These are phyloP conservation scores for Alternaria triticimaculans DNA, from an alignment of 2,329 filamentous ascomycete species.

Conservation along the genomic window DNA sequence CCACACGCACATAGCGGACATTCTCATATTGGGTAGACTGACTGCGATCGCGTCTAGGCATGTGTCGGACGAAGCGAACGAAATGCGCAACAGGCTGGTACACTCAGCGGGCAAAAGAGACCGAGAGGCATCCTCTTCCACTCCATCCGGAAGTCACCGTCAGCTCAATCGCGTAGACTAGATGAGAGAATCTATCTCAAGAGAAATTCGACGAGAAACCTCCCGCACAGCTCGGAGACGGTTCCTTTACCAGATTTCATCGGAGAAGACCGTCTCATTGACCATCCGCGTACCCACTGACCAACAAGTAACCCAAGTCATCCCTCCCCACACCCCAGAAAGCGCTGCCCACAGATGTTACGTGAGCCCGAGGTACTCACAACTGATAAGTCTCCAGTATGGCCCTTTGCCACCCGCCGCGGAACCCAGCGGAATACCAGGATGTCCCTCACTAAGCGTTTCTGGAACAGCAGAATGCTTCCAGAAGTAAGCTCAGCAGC, in stretches of 20 bases:
- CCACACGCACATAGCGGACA: background rate
- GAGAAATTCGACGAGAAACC: background rate
- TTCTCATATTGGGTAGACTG: background rate
- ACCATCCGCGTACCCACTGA: background rate
- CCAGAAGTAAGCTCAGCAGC: background rate
- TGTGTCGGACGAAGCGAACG: background rate
- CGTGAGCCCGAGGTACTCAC: background rate
- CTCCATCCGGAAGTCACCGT: background rate
- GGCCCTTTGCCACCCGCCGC: background rate
- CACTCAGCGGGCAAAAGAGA: background rate
- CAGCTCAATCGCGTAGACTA: background rate
- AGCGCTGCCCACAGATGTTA: background rate
- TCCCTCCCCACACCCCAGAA: background rate
- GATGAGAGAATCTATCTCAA: background rate
- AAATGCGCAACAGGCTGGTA: background rate
- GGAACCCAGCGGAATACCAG: background rate
- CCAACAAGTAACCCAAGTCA: background rate
- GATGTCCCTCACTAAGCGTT: slow-evolving; percentile 1
- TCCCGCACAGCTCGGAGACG: background rate
- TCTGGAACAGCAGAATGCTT: background rate
- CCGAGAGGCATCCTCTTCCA: background rate
- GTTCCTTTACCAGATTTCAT: background rate
- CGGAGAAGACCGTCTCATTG: background rate
- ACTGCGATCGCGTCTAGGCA: background rate
- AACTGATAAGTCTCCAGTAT: background rate